These are phyloP conservation scores for Pleurotus sapidus DNA, from an alignment of 768 basidiomycete species.

Conservation along the genomic window DNA sequence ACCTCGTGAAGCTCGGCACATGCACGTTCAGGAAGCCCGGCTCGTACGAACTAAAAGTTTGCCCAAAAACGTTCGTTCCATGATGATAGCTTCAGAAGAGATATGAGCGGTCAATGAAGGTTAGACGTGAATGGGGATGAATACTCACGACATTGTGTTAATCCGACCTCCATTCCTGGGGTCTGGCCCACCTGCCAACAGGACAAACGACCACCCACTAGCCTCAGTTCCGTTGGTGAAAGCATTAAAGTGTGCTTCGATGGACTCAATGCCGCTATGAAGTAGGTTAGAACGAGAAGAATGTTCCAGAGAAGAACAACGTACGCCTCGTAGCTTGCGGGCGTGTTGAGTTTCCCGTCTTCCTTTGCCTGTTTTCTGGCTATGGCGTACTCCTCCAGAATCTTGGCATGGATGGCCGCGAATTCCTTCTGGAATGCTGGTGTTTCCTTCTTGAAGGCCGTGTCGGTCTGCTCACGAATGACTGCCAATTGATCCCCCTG, in stretches of 20 bases:
- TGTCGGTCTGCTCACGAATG: not conserved
- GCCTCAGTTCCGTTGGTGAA: not conserved
- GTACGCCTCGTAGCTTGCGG: not conserved
- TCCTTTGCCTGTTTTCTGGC: not conserved
- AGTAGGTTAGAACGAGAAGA: not conserved
- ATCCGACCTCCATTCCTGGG: constrained; percentile 58
- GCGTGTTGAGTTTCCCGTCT: not conserved
- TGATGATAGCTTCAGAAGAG: not conserved
- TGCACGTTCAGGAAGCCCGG: not conserved
- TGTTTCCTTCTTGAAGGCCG: not conserved
- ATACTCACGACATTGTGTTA: constrained; percentile 42
- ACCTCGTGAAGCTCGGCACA: not conserved
- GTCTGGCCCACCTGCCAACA: not conserved
- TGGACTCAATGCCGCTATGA: not conserved
- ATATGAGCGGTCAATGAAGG: not conserved
- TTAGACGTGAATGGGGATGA: not conserved
- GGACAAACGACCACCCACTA: not conserved
- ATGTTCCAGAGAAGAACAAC: not conserved
- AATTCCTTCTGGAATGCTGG: not conserved
- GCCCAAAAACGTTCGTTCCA: not conserved
- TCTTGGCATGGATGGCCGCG: not conserved
- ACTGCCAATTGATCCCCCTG: no score
- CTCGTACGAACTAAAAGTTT: not conserved
- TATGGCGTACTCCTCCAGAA: not conserved
- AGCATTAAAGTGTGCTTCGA: not conserved